A percentile compares a stretch with the other conserved stretches of the same genome.
phyloP scores from a whole-genome alignment of 208 protist species.

The Trypanosoma mega region DNA sequence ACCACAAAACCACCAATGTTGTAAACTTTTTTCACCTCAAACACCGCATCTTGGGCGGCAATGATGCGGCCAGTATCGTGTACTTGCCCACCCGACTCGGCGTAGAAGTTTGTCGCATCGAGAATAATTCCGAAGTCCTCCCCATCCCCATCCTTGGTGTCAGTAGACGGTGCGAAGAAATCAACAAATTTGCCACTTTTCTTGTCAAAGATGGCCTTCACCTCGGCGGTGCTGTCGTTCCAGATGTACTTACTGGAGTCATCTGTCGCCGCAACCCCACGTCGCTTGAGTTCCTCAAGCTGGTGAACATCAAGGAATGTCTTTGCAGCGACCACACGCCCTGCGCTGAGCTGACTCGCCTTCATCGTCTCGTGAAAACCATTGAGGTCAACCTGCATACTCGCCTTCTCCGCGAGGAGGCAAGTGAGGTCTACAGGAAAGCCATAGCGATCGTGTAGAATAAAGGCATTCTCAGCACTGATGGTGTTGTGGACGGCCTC shows the following conservation, averaged over 20 bases:
- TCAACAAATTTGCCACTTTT: constrained; percentile 68
- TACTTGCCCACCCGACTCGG: constrained; percentile 97
- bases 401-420: constrained; percentile 96
- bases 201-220: constrained; percentile 89
- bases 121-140: constrained; percentile 92
- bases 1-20: constrained; percentile 95
- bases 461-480: constrained; percentile 88
- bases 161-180: constrained; percentile 24
- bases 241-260: constrained; percentile 95
- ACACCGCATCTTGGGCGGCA: constrained; percentile 63
- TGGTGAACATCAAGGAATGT: constrained; percentile 86
- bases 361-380: constrained; percentile 88
- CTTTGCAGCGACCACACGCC: constrained; percentile 72
- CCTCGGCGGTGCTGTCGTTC: constrained; percentile 71
- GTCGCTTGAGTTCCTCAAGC: constrained; percentile 77
- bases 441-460: constrained; percentile 96
- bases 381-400: constrained; percentile 84
- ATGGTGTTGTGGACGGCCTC: constrained; percentile 77
- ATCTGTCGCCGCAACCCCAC: constrained; percentile 85
- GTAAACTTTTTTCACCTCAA: constrained; percentile 93
- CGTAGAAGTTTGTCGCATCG: constrained; percentile 97
- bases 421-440: constrained; percentile 98
- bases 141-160: constrained; percentile 38
- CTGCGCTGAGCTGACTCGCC: constrained; percentile 59
- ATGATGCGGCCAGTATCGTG: constrained; percentile 94